phyloP scores from a whole-genome alignment of 306 rosid genomes.

The Leucaena leucocephala region DNA sequence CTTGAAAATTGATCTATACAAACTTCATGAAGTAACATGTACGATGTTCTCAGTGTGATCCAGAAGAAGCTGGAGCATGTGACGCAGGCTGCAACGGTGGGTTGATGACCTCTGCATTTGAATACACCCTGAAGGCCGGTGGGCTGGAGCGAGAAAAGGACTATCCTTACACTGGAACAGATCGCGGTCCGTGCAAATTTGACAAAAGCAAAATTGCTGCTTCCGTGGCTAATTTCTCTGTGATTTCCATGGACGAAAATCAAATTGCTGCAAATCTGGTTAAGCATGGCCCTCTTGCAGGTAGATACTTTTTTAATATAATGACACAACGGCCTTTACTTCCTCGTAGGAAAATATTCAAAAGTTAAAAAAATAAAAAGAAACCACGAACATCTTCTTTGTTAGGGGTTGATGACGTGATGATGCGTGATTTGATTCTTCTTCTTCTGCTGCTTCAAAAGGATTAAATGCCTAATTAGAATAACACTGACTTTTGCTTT shows the following conservation, averaged over 20 bases:
- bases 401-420: background rate
- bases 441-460: background rate
- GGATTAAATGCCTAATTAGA: background rate
- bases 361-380: background rate
- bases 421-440: background rate
- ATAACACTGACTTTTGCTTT: too few relatives aligned
- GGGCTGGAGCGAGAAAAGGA: conserved; percentile 77
- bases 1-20: background rate
- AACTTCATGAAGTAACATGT: conserved; percentile 12
- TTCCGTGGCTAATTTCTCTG: conserved; percentile 81
- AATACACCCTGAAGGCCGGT: conserved; percentile 81
- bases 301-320: conserved; percentile 40
- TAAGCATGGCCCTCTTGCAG: conserved; percentile 88
- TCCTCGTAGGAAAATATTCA: background rate
- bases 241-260: conserved; percentile 76
- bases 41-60: conserved; percentile 78
- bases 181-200: conserved; percentile 78
- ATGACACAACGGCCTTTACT: background rate
- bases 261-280: conserved; percentile 96
- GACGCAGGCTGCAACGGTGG: conserved; percentile 94
- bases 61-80: conserved; percentile 69
- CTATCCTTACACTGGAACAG: conserved; percentile 87
- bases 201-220: conserved; percentile 71
- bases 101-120: conserved; percentile 86
- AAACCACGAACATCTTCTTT: background rate